These are phyloP conservation scores for Taxillus chinensis DNA, from an alignment of 164 flowering plant genomes.

Conservation along the genomic window DNA sequence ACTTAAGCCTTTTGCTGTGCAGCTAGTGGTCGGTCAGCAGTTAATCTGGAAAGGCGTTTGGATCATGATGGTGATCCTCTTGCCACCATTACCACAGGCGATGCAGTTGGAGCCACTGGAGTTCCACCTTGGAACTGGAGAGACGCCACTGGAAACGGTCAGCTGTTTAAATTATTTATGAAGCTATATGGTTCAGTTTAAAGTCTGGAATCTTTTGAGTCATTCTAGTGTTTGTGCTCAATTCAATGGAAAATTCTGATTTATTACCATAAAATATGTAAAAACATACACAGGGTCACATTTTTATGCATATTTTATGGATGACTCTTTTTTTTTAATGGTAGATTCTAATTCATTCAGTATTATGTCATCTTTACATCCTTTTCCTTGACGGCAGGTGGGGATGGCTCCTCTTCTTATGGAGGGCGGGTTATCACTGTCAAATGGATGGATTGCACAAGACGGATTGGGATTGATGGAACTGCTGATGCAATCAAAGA, in stretches of 20 bases:
- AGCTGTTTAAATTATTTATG: background rate
- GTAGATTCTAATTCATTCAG: too few relatives aligned
- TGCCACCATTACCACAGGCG: constrained; percentile 3
- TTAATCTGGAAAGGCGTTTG: constrained; percentile 1
- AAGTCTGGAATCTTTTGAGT: too few relatives aligned
- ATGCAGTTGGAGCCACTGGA: constrained; percentile 1
- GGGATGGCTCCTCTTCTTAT: constrained; percentile 12
- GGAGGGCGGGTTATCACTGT: constrained; percentile 15
- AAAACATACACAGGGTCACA: too few relatives aligned
- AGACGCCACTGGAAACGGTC: background rate
- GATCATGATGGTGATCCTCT: constrained; percentile 3
- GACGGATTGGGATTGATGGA: constrained; percentile 31
- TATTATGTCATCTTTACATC: too few relatives aligned
- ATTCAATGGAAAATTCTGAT: too few relatives aligned
- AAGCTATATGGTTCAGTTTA: too few relatives aligned
- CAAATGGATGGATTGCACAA: constrained; percentile 23
- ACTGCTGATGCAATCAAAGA: constrained; percentile 27
- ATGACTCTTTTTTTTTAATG: too few relatives aligned
- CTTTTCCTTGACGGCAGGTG: background rate
- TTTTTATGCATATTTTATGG: too few relatives aligned
- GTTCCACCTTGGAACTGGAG: constrained; percentile 6
- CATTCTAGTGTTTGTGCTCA: too few relatives aligned
- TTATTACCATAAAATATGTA: too few relatives aligned
- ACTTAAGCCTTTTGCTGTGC: background rate
- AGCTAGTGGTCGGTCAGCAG: background rate